These are phyloP conservation scores for Phytopythium litorale DNA, from an alignment of 352 stramenopile species.

Conservation along the genomic window DNA sequence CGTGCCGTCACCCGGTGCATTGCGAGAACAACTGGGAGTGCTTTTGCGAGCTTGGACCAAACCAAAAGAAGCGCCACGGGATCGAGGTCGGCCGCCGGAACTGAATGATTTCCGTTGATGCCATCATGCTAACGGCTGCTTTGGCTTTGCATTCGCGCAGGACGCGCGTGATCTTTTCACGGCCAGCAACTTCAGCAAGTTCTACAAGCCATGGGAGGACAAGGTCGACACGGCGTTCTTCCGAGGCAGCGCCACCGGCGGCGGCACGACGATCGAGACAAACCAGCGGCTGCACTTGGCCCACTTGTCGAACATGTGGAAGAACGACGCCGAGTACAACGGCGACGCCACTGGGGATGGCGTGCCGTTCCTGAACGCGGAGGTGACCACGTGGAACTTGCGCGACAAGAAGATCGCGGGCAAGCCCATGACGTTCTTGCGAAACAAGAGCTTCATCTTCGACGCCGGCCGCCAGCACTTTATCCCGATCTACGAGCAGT, in stretches of 20 bases:
- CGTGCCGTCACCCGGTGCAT: constrained; percentile 52
- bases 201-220: constrained; percentile 94
- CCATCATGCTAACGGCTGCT: neutral
- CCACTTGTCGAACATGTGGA: constrained; percentile 93
- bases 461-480: constrained; percentile 93
- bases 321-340: constrained; percentile 84
- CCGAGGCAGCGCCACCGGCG: constrained; percentile 94
- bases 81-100: constrained; percentile 27
- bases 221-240: constrained; percentile 98
- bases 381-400: constrained; percentile 96
- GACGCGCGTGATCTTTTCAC: constrained; percentile 94
- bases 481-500: constrained; percentile 98
- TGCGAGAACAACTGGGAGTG: constrained; percentile 83
- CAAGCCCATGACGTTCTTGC: constrained; percentile 94
- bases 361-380: constrained; percentile 94
- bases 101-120: neutral
- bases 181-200: constrained; percentile 96
- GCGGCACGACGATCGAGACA: constrained; percentile 93
- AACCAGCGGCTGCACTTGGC: constrained; percentile 96
- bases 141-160: neutral
- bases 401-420: constrained; percentile 96
- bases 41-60: constrained; percentile 58
- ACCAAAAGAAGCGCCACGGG: constrained; percentile 67
- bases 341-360: constrained; percentile 48
- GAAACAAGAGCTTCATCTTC: constrained; percentile 79